These are phyloP conservation scores for Leccinellum luteum DNA, from an alignment of 768 basidiomycete species.

Conservation along the genomic window DNA sequence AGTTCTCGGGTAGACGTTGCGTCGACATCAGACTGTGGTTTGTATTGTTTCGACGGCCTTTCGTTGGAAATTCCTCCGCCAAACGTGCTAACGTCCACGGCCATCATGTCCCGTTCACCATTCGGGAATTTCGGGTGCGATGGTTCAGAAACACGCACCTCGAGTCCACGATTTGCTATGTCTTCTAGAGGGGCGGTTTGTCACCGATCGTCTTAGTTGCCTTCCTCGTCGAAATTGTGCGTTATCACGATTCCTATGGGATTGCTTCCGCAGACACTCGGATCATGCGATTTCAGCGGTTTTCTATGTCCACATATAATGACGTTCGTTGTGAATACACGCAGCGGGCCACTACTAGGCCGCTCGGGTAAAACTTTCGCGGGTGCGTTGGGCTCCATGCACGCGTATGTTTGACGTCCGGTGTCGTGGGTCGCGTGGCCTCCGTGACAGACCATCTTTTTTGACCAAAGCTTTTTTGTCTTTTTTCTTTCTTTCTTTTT, in stretches of 20 bases:
- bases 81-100: neutral
- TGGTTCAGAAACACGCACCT: neutral
- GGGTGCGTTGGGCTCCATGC: constrained; percentile 14
- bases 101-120: neutral
- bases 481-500: neutral
- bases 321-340: neutral
- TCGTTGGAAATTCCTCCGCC: neutral
- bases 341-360: neutral
- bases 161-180: neutral
- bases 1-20: neutral
- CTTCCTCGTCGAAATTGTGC: neutral
- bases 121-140: neutral
- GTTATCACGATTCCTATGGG: neutral
- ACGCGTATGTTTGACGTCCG: constrained; percentile 7
- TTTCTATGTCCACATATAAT: neutral
- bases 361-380: constrained; percentile 22
- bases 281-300: neutral
- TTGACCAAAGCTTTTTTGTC: neutral
- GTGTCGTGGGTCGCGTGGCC: constrained; percentile 19
- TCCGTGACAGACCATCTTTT: neutral
- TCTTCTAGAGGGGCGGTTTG: neutral
- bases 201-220: neutral
- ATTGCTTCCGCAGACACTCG: neutral
- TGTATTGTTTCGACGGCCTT: neutral
- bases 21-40: neutral